Percentiles rank a stretch among this genome's conserved stretches.
These are phyloP conservation scores for Coriolopsis trogii DNA, from an alignment of 1,284 basidiomycete genomes.

Conservation along the genomic window DNA sequence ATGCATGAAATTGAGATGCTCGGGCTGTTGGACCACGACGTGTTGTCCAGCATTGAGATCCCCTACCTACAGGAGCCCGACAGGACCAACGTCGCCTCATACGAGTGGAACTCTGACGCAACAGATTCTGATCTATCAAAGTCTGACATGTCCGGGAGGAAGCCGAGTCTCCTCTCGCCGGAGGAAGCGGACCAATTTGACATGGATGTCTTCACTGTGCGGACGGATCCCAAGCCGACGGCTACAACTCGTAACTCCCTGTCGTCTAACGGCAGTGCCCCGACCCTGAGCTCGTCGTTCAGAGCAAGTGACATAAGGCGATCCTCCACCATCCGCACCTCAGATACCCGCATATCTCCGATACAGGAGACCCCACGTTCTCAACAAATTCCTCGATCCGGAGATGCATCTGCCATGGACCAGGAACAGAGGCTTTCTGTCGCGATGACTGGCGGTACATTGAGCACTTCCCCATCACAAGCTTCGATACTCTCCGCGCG, in stretches of 20 bases:
- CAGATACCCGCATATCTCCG: conserved; percentile 50
- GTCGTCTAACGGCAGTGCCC: conserved; percentile 38
- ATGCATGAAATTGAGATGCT: conserved; percentile 97
- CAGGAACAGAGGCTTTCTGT: conserved; percentile 37
- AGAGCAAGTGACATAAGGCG: conserved; percentile 35
- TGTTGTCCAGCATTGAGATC: conserved; percentile 83
- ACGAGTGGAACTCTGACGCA: conserved; percentile 14
- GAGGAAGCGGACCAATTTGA: conserved; percentile 74
- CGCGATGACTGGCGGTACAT: conserved; percentile 36
- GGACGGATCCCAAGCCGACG: conserved; percentile 39
- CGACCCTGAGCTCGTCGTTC: conserved; percentile 36
- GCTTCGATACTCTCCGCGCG: conserved; percentile 61
- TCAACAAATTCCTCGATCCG: conserved; percentile 51
- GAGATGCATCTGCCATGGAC: conserved; percentile 36
- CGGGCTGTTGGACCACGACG: conserved; percentile 87
- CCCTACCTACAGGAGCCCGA: conserved; percentile 61
- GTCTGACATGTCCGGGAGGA: conserved; percentile 9
- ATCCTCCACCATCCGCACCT: conserved; percentile 49
- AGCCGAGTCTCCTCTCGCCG: conserved; percentile 36
- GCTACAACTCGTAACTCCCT: conserved; percentile 43
- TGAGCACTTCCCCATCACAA: conserved; percentile 73
- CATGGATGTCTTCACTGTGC: conserved; percentile 61
- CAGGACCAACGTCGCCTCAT: conserved; percentile 10
- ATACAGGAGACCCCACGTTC: conserved; percentile 71
- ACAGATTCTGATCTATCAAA: conserved; percentile 22